Conservation (phyloP, 805 yeast genomes). For the Metschnikowia shivogae region DNA sequence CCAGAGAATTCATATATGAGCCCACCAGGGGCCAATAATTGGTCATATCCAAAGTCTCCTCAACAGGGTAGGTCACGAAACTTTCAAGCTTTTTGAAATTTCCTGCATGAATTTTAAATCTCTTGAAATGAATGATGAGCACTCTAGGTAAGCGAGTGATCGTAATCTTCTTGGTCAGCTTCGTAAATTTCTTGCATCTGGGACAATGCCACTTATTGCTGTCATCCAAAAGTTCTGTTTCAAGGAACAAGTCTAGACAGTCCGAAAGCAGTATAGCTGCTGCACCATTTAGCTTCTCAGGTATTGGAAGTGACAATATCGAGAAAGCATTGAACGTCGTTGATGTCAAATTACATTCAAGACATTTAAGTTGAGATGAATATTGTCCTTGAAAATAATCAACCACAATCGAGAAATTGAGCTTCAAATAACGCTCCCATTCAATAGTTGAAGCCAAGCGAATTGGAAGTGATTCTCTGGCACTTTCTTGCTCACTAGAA, state of each 20-base stretch:
- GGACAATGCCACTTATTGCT: constrained; percentile 88
- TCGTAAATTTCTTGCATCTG: constrained; percentile 57
- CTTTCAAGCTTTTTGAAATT: constrained; percentile 57
- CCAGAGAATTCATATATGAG: constrained; percentile 13
- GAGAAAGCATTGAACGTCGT: constrained; percentile 85
- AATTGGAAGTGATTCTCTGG: constrained; percentile 68
- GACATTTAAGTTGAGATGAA: constrained; percentile 70
- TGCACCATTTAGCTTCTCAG: constrained; percentile 35
- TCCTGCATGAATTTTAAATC: constrained; percentile 57
- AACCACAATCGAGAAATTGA: constrained; percentile 75
- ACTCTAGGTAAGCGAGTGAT: constrained; percentile 77
- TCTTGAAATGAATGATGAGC: constrained; percentile 77
- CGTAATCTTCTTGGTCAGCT: constrained; percentile 62
- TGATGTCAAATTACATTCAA: constrained; percentile 68
- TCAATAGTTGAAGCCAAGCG: constrained; percentile 82
- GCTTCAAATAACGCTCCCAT: constrained; percentile 82
- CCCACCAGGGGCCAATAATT: constrained; percentile 65
- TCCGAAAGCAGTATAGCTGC: constrained; percentile 41
- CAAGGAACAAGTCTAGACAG: constrained; percentile 75
- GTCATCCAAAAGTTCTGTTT: constrained; percentile 67
- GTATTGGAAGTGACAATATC: constrained; percentile 75
- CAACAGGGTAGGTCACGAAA: constrained; percentile 63
- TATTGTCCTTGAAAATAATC: constrained; percentile 88
- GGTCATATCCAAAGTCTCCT: constrained; percentile 54
- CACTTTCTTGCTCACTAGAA: constrained; percentile 59